A percentile compares a stretch with the other conserved stretches of the same genome.
Evolutionary conservation across 352 stramenopile genomes (phyloP).

Genomic region (Pythium plurisporium): DNA sequence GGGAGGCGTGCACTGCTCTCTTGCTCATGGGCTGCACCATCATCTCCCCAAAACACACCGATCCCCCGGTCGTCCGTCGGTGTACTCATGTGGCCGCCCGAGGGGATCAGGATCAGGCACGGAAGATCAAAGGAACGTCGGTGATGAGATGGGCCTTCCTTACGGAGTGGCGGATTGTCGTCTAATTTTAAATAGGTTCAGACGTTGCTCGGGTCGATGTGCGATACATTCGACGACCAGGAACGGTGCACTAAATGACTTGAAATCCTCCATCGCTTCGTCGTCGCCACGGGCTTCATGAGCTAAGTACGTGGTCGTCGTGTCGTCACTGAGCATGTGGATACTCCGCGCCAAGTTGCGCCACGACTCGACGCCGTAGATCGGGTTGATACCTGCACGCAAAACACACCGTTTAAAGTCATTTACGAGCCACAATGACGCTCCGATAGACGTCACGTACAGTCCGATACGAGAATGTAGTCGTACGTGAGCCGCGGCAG

Average conservation of each 20-base stretch:
- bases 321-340: constrained; percentile 36
- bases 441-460: no score
- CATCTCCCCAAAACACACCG: constrained; percentile 12
- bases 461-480: constrained; percentile 80
- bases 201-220: constrained; percentile 26
- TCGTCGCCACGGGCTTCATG: constrained; percentile 73
- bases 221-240: constrained; percentile 43
- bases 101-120: background rate
- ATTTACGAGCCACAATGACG: no score
- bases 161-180: background rate
- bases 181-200: constrained; percentile 55
- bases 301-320: constrained; percentile 63
- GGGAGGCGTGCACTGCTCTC: background rate
- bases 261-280: constrained; percentile 68
- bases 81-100: no score
- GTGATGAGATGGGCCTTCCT: constrained; percentile 4
- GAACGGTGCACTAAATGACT: constrained; percentile 34
- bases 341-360: constrained; percentile 70
- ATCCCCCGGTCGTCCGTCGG: background rate
- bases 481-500: constrained; percentile 32
- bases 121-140: background rate
- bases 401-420: background rate
- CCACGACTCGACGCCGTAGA: constrained; percentile 80
- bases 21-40: background rate
- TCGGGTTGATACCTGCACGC: constrained; percentile 65